A percentile compares a stretch with the other conserved stretches of the same genome.
These are phyloP conservation scores for Dittrichia graveolens DNA, from an alignment of 129 eudicot species.

Conservation along the genomic window DNA sequence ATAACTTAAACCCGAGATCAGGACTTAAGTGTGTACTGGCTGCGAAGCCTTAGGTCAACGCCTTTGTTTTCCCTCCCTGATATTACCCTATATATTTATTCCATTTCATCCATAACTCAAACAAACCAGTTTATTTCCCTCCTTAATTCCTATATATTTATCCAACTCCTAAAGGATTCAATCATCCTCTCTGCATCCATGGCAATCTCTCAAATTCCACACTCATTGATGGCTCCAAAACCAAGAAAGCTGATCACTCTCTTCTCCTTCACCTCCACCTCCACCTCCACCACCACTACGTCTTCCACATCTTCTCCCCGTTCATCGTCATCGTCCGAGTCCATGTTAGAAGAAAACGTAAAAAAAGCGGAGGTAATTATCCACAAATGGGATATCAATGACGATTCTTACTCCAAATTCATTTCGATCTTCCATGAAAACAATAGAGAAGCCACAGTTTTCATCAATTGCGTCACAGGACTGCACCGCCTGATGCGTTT, in stretches of 20 bases:
- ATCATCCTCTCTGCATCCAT: not conserved
- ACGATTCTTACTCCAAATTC: conserved; percentile 40
- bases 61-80: no score
- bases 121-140: no score
- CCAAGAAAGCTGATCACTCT: conserved; percentile 5
- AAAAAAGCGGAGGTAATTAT: conserved; percentile 39
- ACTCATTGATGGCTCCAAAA: not conserved
- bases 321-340: conserved; percentile 29
- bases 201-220: conserved; percentile 20
- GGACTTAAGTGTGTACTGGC: no score
- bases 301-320: conserved; percentile 13
- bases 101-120: no score
- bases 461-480: conserved; percentile 43
- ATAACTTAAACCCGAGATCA: no score
- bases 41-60: no score
- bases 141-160: no score
- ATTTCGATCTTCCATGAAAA: conserved; percentile 53
- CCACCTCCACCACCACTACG: not conserved
- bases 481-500: conserved; percentile 54
- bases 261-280: conserved; percentile 29
- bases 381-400: conserved; percentile 51
- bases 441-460: conserved; percentile 42
- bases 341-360: conserved; percentile 28
- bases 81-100: no score
- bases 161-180: not conserved